These are phyloP conservation scores for Candida schatavii DNA, from an alignment of 805 yeast genomes.

Conservation along the genomic window DNA sequence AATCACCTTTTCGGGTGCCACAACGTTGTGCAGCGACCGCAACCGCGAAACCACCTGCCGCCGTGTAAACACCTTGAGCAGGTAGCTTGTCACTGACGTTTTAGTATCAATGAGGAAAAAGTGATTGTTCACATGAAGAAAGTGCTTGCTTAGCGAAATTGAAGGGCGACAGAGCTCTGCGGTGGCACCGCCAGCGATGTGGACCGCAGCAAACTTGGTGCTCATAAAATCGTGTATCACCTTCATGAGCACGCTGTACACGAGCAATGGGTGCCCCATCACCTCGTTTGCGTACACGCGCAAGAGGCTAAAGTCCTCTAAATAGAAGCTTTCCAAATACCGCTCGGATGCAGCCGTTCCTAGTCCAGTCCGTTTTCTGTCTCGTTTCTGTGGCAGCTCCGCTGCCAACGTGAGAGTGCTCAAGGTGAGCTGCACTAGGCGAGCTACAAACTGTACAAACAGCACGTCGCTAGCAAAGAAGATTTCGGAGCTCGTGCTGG, in stretches of 20 bases:
- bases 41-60: slow-evolving; percentile 2
- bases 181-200: neutral
- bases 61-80: neutral
- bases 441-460: neutral
- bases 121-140: slow-evolving; percentile 7
- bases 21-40: slow-evolving; percentile 1
- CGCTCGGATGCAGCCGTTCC: neutral
- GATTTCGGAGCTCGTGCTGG: neutral
- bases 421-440: neutral
- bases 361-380: neutral
- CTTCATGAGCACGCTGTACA: slow-evolving; percentile 16
- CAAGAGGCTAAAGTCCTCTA: slow-evolving; percentile 22
- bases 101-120: slow-evolving; percentile 5
- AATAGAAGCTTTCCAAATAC: slow-evolving; percentile 7
- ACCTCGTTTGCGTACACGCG: slow-evolving; percentile 19
- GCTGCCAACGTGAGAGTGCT: neutral
- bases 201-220: neutral
- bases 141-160: slow-evolving; percentile 9
- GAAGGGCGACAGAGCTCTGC: neutral
- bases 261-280: slow-evolving; percentile 16
- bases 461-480: neutral
- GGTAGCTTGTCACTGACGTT: neutral
- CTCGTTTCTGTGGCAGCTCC: too few relatives aligned
- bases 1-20: slow-evolving; percentile 8
- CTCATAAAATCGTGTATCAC: slow-evolving; percentile 14